These are phyloP conservation scores for Pyrenopolyporus hunteri DNA, from an alignment of 495 filamentous ascomycete genomes.

Conservation along the genomic window DNA sequence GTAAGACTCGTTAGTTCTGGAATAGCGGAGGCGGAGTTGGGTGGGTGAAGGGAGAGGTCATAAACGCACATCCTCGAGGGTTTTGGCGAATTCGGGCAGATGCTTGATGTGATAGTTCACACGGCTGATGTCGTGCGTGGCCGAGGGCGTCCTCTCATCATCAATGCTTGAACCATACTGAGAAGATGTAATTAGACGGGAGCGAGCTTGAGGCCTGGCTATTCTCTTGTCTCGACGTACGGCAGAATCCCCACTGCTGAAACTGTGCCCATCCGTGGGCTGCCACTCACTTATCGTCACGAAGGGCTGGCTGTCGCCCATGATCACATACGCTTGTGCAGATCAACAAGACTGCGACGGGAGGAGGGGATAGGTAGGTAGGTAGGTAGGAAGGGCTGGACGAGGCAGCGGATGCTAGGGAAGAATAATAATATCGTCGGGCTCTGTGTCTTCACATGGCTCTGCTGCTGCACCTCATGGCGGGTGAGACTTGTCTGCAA, in stretches of 20 bases:
- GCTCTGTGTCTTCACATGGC: conserved; percentile 28
- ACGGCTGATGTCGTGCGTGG: conserved; percentile 59
- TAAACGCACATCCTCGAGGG: conserved; percentile 54
- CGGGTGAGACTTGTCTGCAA: conserved; percentile 18
- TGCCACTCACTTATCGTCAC: conserved; percentile 53
- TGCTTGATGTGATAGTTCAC: conserved; percentile 59
- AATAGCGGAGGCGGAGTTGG: background rate
- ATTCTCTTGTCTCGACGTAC: conserved; percentile 45
- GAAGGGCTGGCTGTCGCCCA: conserved; percentile 47
- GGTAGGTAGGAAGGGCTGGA: background rate
- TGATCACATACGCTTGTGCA: conserved; percentile 40
- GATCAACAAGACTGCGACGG: conserved; percentile 22
- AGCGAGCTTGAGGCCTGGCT: conserved; percentile 40
- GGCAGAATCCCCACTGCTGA: conserved; percentile 55
- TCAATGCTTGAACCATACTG: conserved; percentile 54
- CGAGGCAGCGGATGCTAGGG: conserved; percentile 2
- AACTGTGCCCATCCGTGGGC: conserved; percentile 48
- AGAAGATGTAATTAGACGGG: conserved; percentile 28
- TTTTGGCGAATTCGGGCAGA: conserved; percentile 54
- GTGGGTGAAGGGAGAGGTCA: background rate
- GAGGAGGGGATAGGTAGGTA: background rate
- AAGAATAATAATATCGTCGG: conserved; percentile 22
- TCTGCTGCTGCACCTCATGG: conserved; percentile 25
- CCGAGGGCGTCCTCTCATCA: conserved; percentile 47
- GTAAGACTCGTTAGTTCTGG: conserved; percentile 16